Evolutionary conservation across 306 rosid species (phyloP), one percentile per base, ranked within the genome.

Genomic region (Malus fusca): DNA sequence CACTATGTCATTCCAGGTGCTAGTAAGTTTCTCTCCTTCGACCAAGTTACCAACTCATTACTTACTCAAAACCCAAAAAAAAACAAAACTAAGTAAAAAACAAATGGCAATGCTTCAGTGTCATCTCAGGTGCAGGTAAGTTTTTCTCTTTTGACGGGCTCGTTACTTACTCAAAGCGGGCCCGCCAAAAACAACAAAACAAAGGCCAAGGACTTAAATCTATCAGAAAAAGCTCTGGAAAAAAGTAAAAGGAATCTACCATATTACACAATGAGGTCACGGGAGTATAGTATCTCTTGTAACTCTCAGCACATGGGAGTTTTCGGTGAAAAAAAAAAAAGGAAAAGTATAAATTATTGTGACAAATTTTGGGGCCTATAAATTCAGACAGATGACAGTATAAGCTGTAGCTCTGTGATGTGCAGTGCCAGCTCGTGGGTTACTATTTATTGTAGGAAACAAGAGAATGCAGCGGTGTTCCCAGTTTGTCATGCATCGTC

Each of bases 301-400:
- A 74, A 75, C 63, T 70, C 69, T 76, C 68, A 63, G 59, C 86
- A 87, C 81, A 87, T 84, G 86, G 88, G 69, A 53, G 26, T 76
- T 80, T 59, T 74, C 63, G 71, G 44, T 61, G 60, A 74, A 66
- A 43, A 42, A 30, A 2, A 26, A 25, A 40, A 75, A 66, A 69
- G 26, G 71, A 22, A 60, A 82, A 92, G 55, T 48, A 48, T 15
- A 48, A 48, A 48, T 5, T 15, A 15, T 48, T 48, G 53, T 48
- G 53, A 48, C 53, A 48, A 48, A 48, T 48, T 63, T 82, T 61
- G 73, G 12, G 77, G 68, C 53, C 78, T 37, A 60, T 40, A 65
- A 64, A 75, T 64, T 71, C 51, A 72, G 82, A 73, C 43, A 43
- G 11, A 48, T 46, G 61, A 28, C 43, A 73, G 35, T 64, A 40